Conservation (phyloP, 345 rosid genomes). For the Lenwebbia sp. region DNA sequence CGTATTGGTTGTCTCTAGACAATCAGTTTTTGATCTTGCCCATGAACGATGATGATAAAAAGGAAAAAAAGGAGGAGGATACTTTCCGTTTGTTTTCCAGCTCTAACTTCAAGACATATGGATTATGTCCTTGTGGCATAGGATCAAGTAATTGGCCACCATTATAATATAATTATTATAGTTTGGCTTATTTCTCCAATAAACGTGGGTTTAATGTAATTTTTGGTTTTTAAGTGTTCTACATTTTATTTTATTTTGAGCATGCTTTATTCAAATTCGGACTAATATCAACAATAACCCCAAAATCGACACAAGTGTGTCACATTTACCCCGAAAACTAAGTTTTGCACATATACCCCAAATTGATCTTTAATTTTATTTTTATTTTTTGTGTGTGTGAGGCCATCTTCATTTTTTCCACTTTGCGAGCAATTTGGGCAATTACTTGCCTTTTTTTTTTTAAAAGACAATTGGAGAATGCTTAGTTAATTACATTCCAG, state of each 20-base stretch:
- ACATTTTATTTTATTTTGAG: background rate
- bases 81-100: background rate
- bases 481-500: background rate
- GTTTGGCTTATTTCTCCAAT: background rate
- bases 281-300: too few species aligned
- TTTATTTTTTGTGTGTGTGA: too few species aligned
- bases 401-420: background rate
- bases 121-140: background rate
- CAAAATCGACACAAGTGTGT: too few species aligned
- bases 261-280: background rate
- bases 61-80: too few species aligned
- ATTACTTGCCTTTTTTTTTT: background rate
- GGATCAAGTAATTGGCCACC: background rate
- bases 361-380: too few species aligned
- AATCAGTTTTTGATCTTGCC: too few species aligned
- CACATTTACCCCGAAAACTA: too few species aligned
- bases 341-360: too few species aligned
- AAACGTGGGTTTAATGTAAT: background rate
- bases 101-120: background rate
- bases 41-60: too few species aligned
- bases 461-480: background rate
- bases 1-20: too few species aligned
- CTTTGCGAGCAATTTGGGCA: background rate
- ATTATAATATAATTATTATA: background rate
- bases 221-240: too few species aligned